Conservation (phyloP, 768 basidiomycete genomes). For the Suillus clintonianus region DNA sequence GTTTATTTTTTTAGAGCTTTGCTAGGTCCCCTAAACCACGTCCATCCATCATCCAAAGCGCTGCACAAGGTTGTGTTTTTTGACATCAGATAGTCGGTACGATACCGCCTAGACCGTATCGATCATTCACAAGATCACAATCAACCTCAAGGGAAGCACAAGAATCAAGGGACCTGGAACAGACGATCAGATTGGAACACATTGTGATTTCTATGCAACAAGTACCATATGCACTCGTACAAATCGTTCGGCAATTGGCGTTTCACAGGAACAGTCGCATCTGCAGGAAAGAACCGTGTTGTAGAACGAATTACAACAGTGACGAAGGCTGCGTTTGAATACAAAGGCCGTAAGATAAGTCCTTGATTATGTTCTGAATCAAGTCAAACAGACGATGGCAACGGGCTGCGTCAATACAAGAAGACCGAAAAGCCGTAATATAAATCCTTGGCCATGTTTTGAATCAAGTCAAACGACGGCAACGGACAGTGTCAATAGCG, state of each 20-base stretch:
- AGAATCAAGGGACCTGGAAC: constrained; percentile 1
- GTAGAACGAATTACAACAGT: neutral
- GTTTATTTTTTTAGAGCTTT: neutral
- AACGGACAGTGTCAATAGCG: neutral
- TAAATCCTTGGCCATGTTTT: neutral
- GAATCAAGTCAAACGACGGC: neutral
- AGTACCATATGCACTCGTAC: neutral
- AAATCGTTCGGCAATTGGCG: neutral
- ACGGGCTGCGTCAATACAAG: neutral
- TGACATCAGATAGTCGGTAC: neutral
- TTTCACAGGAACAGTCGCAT: neutral
- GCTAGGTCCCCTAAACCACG: neutral
- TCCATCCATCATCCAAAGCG: neutral
- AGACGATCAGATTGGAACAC: neutral
- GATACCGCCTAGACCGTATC: neutral
- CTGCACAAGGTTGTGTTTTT: too few species aligned
- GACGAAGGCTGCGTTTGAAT: neutral
- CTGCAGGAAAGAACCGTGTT: neutral
- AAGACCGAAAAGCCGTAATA: neutral
- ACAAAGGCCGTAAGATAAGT: neutral
- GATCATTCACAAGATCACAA: constrained; percentile 4
- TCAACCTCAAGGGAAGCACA: constrained; percentile 1
- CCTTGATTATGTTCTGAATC: neutral
- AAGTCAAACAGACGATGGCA: neutral
- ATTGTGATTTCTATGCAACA: neutral